Base-by-base conservation (phyloP, 2,329 filamentous ascomycete genomes). In the Cyclaneusma minus region DNA sequence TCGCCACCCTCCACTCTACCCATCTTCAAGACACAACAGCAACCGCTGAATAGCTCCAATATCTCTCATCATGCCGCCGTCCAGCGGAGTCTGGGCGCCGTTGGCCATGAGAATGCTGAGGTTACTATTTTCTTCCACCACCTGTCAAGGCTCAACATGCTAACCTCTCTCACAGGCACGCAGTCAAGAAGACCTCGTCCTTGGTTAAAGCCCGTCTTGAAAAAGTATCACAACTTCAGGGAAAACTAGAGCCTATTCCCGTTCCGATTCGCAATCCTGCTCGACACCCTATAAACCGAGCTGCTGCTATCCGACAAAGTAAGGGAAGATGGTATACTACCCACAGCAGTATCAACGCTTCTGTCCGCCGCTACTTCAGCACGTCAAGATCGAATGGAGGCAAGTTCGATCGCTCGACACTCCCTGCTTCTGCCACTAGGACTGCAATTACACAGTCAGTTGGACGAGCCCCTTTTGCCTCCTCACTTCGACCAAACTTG, bases 401-500 rank as follows among this genome's bases (percentile, higher is more conserved):
- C 29, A 61, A 55, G 37, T 58, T 57, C 21, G 58, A 65, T 25
- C 58, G 60, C 24, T 48, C 62, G 14, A 54, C 60, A 2, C 65
- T 66, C 26, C 64, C 64, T 17, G 59, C 58, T 29, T 74, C 71
- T 14, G 56, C 58, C 4, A 60, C 71, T 29, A 60, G 60, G 13
- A 51, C 56, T 11, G 62, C 63, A 12, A 56, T 77, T 29, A 62
- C 60, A 16, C 67, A 72, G 34, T 65, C 79, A 31, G 72, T 81
- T 10, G 72, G 73, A 15, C 72, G 80, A 26, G 74, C 84, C 16
- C 87, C 87, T 0, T 95, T 95, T 49, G 79, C 84, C 4, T 83
- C 74, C 26, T 77, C 85, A 2, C 68, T 98, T 18, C 78, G 89
- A 18, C 89, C 89, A 3, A 95, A 93, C 46, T 58, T 95, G 36